Base-by-base conservation (phyloP, 1,284 basidiomycete species). In the Fereydounia khargensis region DNA sequence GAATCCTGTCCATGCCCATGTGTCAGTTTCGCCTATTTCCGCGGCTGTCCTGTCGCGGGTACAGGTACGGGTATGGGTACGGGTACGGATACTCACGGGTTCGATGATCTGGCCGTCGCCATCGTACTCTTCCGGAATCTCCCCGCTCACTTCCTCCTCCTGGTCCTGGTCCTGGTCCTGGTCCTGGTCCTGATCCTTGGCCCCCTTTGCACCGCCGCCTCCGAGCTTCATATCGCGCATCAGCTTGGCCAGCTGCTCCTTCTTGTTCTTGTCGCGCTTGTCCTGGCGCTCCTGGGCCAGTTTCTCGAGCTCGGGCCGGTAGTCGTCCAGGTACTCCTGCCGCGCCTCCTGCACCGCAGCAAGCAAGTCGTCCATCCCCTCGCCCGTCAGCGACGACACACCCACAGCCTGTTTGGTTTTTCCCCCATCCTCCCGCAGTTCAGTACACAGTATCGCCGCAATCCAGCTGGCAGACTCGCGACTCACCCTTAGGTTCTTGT, bases 321-420 rank as follows among this genome's bases (percentile, higher is more conserved):
- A 97, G 56, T 92, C 89, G 51, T 89, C 91, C 72, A 70, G 36
- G 77, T 96, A 99, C 77, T 95, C 91, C 43, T 84, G 80, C 54
- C 90, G 81, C 1, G 89, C 90, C 34, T 84, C 85, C 52, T 92
- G 85, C 4, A 99, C 91, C 0, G 91, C 91, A 16, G 85, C 83
- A 68, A 98, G 87, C 75, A 98, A 96, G 42, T 88, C 87, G 55
- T 86, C 81, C 74, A 99, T 84, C 5, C 95, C 95, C 38, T 85
- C 86, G 10, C 95, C 95, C 0, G 95, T 97, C 80, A 91, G 82
- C 33, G 94, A 94, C 11, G 90, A 94, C 8, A 98, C 91, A 18
- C 94, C 92, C 10, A 98, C 92, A 6, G 92, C 84, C 90, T 92
- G n/a, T n/a, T n/a, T n/a, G n/a, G n/a, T n/a, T n/a, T n/a, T n/a